Evolutionary conservation across 495 filamentous ascomycete genomes (phyloP), one percentile per base, ranked within the genome.

Genomic region (Neurospora sublineolata): DNA sequence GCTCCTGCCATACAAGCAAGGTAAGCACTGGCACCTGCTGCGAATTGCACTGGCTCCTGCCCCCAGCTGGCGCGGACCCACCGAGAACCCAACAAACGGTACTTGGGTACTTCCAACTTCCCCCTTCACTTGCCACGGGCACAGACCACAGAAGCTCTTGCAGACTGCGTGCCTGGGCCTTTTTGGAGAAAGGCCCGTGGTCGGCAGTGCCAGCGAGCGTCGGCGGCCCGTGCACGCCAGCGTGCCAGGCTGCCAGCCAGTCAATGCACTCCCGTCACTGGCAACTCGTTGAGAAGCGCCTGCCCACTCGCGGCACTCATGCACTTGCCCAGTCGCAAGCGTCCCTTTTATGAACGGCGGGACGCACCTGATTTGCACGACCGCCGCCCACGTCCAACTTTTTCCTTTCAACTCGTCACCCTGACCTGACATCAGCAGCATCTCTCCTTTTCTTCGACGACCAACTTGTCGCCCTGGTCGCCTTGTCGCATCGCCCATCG

Each of bases 321-420:
- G 27, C 52, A 64, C 52, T 64, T 64, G 52, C 52, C 52, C 52
- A 64, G 52, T 64, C 23, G 52, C 52, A 64, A 64, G 12, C 46
- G 52, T 64, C 52, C 52, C 52, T 64, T 60, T 64, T 64, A 64
- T 64, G 52, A 64, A 64, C 52, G 30, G 52, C 52, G 27, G 27
- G 27, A 64, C 52, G 7, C 52, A 64, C 52, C 90, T 91, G 96
- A 70, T 72, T 74, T 75, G 69, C 74, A 69, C 68, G 67, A 72
- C 75, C 69, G 58, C 52, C 3, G 52, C 52, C 9, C 52, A 69
- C 58, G 42, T 36, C 72, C 75, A 73, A 73, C 75, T 79, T 79
- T 78, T 79, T 76, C 71, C 77, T 73, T 76, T 73, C 76, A 77
- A 73, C 78, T 64, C 52, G 52, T 64, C 52, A 64, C 52, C 52